These are phyloP conservation scores for Neoascochyta sp. DNA, from an alignment of 2,329 filamentous ascomycete genomes.

Conservation along the genomic window DNA sequence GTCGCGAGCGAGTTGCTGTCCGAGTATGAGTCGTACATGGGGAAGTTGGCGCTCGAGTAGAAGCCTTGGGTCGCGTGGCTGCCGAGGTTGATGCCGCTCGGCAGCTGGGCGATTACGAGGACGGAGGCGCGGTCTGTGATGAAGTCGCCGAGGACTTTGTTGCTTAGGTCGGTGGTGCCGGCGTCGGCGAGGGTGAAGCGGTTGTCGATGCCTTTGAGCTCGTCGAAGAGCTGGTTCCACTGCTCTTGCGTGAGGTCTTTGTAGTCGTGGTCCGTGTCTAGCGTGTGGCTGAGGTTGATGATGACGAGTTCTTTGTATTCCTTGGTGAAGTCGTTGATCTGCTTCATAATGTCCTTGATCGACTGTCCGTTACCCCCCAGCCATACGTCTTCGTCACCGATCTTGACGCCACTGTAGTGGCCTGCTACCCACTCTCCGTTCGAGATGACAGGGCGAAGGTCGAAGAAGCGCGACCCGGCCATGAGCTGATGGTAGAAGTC, in stretches of 20 bases:
- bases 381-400: constrained; percentile 35
- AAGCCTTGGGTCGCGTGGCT: constrained; percentile 35
- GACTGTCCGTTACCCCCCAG: constrained; percentile 48
- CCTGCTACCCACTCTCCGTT: constrained; percentile 43
- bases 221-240: constrained; percentile 44
- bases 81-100: constrained; percentile 25
- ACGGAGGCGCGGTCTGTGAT: constrained; percentile 38
- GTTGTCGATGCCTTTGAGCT: constrained; percentile 43
- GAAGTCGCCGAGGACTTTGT: constrained; percentile 35
- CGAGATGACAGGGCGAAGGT: constrained; percentile 45
- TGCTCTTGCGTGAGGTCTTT: constrained; percentile 39
- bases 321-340: constrained; percentile 47
- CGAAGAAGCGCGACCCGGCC: constrained; percentile 48
- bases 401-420: constrained; percentile 38
- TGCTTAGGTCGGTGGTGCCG: constrained; percentile 28
- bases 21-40: constrained; percentile 35
- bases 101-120: constrained; percentile 35
- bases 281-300: constrained; percentile 46
- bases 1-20: constrained; percentile 29
- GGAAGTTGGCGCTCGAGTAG: constrained; percentile 33
- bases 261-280: constrained; percentile 42
- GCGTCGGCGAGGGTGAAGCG: constrained; percentile 30
- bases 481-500: constrained; percentile 47
- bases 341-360: constrained; percentile 43
- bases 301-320: constrained; percentile 48